phyloP scores from a whole-genome alignment of 2,329 filamentous ascomycete genomes.

The Talaromyces rugulosus region DNA sequence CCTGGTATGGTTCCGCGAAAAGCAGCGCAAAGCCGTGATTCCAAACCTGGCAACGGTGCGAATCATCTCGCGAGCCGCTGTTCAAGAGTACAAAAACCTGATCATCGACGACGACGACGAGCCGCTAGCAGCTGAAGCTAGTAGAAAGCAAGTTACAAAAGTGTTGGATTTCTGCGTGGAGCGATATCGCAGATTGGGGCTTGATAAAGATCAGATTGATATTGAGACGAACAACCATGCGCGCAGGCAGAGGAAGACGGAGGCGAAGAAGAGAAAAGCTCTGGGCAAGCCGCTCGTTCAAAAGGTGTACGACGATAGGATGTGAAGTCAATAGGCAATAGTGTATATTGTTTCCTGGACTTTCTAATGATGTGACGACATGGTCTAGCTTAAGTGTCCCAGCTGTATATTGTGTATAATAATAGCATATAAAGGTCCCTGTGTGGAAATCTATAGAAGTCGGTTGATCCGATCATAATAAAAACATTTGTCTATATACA shows the following conservation, averaged over 20 bases:
- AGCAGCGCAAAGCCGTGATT: constrained; percentile 24
- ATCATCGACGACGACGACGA: background rate
- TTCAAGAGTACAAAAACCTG: constrained; percentile 22
- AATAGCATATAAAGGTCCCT: background rate
- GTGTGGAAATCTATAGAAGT: background rate
- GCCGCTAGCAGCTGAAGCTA: background rate
- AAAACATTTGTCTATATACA: background rate
- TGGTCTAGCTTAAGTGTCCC: too few relatives aligned
- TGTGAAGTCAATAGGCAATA: background rate
- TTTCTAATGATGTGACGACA: background rate
- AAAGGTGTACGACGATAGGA: constrained; percentile 1
- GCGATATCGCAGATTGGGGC: constrained; percentile 25
- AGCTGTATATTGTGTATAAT: background rate
- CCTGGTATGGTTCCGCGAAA: constrained; percentile 19
- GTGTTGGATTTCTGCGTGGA: constrained; percentile 32
- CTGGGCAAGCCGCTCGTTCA: constrained; percentile 5
- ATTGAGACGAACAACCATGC: constrained; percentile 30
- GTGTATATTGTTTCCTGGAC: background rate
- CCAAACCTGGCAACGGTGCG: constrained; percentile 34
- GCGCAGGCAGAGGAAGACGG: constrained; percentile 3
- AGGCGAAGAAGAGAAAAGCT: constrained; percentile 3
- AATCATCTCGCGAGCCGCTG: constrained; percentile 32
- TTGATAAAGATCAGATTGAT: constrained; percentile 28
- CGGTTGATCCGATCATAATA: background rate
- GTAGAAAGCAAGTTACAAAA: constrained; percentile 2